These are phyloP conservation scores for Fusarium chuoi DNA, from an alignment of 2,329 filamentous ascomycete species.

Conservation along the genomic window DNA sequence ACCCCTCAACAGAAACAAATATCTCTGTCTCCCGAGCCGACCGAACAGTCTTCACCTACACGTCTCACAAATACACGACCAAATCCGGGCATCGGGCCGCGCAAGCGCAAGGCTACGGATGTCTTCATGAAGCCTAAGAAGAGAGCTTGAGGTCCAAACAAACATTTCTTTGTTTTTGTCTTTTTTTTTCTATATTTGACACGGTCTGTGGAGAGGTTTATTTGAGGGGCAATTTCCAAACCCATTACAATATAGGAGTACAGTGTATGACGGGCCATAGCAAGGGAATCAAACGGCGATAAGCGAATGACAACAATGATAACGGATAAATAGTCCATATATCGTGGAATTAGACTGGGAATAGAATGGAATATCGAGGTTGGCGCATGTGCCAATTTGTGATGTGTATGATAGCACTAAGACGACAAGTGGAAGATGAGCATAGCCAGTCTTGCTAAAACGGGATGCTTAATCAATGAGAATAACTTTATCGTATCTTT, in stretches of 20 bases:
- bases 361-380: background rate
- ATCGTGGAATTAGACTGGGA: background rate
- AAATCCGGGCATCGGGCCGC: slow-evolving; percentile 16
- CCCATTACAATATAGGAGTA: slow-evolving; percentile 4
- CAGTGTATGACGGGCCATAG: background rate
- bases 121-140: slow-evolving; percentile 63
- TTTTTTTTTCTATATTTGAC: background rate
- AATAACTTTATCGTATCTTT: slow-evolving; percentile 13
- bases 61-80: slow-evolving; percentile 15
- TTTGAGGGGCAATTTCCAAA: background rate
- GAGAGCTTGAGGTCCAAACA: slow-evolving; percentile 26
- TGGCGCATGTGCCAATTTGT: background rate
- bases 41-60: slow-evolving; percentile 35
- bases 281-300: background rate
- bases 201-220: background rate
- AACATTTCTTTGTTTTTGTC: background rate
- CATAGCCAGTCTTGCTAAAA: slow-evolving; percentile 8
- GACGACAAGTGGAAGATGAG: background rate
- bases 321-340: background rate
- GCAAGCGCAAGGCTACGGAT: slow-evolving; percentile 59
- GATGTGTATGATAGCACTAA: background rate
- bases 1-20: slow-evolving; percentile 28
- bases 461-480: slow-evolving; percentile 7
- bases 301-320: background rate
- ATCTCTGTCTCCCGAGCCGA: slow-evolving; percentile 34